phyloP scores from a whole-genome alignment of 306 rosid genomes.

The Pyrus communis region DNA sequence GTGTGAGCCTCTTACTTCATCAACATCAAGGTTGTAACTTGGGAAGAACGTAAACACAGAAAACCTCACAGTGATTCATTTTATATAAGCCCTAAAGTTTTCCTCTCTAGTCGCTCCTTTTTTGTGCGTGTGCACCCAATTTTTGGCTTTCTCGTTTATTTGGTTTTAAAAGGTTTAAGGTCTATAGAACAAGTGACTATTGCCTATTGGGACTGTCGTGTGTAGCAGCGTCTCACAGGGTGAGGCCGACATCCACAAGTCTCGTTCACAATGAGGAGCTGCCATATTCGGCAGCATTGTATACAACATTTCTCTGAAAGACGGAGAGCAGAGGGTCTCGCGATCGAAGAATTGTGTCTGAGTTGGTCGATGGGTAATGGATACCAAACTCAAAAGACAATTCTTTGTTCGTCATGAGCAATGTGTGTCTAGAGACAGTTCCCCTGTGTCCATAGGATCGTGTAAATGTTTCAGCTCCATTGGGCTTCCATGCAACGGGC shows the following conservation, averaged over 20 bases:
- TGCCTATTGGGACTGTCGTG: too few species aligned
- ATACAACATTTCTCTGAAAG: too few species aligned
- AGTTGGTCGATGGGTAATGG: too few species aligned
- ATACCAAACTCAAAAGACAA: background rate
- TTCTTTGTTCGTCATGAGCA: too few species aligned
- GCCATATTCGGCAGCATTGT: too few species aligned
- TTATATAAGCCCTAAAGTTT: background rate
- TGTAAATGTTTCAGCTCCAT: background rate
- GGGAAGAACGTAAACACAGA: background rate
- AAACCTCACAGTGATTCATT: background rate
- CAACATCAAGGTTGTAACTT: slow-evolving; percentile 1
- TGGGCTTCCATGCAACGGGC: background rate
- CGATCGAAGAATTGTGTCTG: too few species aligned
- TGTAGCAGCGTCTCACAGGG: too few species aligned
- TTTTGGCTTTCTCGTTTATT: background rate
- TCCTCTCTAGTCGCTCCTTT: background rate
- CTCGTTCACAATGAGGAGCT: too few species aligned
- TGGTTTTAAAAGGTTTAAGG: background rate
- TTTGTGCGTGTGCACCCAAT: background rate
- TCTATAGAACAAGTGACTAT: too few species aligned
- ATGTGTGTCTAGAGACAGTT: background rate
- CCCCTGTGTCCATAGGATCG: background rate
- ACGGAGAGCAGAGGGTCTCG: background rate
- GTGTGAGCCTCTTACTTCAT: background rate
- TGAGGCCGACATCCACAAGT: too few species aligned